These are phyloP conservation scores for Ceratobasidium sp. DNA, from an alignment of 1,284 basidiomycete genomes.

Conservation along the genomic window DNA sequence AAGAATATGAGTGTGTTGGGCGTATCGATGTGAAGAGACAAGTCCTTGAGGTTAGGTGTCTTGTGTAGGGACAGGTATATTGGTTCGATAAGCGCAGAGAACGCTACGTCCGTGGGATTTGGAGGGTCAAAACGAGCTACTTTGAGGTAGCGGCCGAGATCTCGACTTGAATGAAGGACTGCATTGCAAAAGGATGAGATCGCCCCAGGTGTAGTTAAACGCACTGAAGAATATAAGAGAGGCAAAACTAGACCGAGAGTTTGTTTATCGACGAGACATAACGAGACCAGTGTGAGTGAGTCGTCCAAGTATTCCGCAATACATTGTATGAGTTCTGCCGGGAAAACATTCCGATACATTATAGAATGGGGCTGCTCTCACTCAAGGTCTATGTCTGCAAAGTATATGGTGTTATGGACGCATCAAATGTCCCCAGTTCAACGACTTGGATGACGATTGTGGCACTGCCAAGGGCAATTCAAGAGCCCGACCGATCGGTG, in stretches of 20 bases:
- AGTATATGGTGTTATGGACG: background rate
- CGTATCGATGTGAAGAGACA: constrained; percentile 1
- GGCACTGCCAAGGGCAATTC: too few relatives aligned
- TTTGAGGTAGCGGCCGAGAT: background rate
- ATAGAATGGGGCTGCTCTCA: background rate
- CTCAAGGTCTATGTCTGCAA: background rate
- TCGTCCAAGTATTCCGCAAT: constrained; percentile 24
- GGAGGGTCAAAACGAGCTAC: background rate
- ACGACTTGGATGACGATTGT: too few relatives aligned
- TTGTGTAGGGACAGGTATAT: background rate
- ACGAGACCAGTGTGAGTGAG: constrained; percentile 1
- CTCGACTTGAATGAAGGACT: background rate
- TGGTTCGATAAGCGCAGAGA: background rate
- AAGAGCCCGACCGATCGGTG: too few relatives aligned
- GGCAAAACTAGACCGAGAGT: constrained; percentile 5
- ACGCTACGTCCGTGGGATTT: background rate
- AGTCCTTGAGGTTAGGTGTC: constrained; percentile 5
- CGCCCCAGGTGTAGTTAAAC: background rate
- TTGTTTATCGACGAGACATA: constrained; percentile 27
- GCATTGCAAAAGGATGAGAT: constrained; percentile 17
- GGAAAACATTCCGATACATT: constrained; percentile 1
- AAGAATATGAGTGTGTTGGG: constrained; percentile 16
- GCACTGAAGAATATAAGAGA: background rate
- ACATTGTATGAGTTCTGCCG: constrained; percentile 22
- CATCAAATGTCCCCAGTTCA: background rate